Percentiles rank a stretch among this genome's conserved stretches.
Conservation (phyloP, 768 basidiomycete genomes). For the Tricholoma sp. region DNA sequence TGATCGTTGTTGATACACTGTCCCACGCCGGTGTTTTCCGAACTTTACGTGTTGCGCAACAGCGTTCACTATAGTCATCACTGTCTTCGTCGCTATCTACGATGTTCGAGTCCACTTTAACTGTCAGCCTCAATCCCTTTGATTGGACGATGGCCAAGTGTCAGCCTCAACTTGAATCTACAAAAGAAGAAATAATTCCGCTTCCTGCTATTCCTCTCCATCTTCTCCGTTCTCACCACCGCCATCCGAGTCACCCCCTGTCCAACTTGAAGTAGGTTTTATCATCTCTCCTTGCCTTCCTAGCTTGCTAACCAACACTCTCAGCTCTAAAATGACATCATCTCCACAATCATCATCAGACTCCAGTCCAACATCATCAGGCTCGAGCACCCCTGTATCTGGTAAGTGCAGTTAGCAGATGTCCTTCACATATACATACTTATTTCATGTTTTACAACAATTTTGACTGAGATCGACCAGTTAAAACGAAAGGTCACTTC, state of each 20-base stretch:
- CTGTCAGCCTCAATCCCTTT: neutral
- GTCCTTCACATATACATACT: neutral
- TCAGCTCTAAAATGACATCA: neutral
- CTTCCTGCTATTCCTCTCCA: neutral
- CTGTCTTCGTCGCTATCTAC: neutral
- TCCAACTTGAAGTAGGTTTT: neutral
- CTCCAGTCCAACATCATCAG: neutral
- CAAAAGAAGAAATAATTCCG: neutral
- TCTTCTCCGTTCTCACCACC: neutral
- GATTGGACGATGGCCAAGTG: neutral
- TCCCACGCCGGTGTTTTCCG: too few relatives aligned
- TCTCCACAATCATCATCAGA: neutral
- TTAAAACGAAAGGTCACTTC: neutral
- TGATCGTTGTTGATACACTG: too few relatives aligned
- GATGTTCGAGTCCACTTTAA: neutral
- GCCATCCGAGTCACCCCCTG: neutral
- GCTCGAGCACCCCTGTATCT: neutral
- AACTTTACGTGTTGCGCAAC: too few relatives aligned
- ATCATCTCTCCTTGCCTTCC: neutral
- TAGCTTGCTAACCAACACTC: neutral
- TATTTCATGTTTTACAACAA: neutral
- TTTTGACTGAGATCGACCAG: neutral
- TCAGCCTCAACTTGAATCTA: neutral
- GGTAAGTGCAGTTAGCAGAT: neutral
- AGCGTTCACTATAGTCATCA: too few relatives aligned